Evolutionary conservation across 2,329 filamentous ascomycete species (phyloP).

Genomic region (Thermothelomyces thermophilus): DNA sequence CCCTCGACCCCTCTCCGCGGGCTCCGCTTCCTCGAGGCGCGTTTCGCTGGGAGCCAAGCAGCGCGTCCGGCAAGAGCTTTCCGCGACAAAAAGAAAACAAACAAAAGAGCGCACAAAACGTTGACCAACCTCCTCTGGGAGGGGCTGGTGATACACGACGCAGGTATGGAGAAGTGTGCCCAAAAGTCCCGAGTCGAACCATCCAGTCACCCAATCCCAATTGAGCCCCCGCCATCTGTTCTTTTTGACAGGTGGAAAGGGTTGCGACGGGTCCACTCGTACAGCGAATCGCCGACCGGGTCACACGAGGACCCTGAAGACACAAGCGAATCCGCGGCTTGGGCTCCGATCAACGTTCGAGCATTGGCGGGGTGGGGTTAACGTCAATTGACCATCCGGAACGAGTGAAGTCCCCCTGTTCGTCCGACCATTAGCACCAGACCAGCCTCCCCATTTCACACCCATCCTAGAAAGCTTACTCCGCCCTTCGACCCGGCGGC

Average conservation of each 20-base stretch:
- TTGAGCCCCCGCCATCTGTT: constrained; percentile 27
- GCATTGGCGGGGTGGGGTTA: constrained; percentile 5
- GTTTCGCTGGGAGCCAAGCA: constrained; percentile 8
- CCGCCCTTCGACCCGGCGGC: too few relatives aligned
- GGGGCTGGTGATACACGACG: constrained; percentile 16
- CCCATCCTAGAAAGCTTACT: too few relatives aligned
- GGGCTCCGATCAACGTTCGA: constrained; percentile 6
- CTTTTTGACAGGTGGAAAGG: constrained; percentile 26
- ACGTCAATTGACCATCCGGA: too few relatives aligned
- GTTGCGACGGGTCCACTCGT: constrained; percentile 16
- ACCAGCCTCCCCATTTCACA: constrained; percentile 1
- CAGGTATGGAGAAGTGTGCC: too few relatives aligned
- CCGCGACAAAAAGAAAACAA: not conserved
- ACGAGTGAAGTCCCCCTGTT: not conserved
- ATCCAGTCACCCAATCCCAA: constrained; percentile 27
- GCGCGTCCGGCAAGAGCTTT: constrained; percentile 5
- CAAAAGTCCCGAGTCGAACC: too few relatives aligned
- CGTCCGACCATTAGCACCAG: constrained; percentile 5
- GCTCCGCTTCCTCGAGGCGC: constrained; percentile 6
- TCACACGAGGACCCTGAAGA: constrained; percentile 11
- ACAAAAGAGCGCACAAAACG: constrained; percentile 1
- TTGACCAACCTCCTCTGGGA: constrained; percentile 1
- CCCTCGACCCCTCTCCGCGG: not conserved
- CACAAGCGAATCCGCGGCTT: constrained; percentile 19
- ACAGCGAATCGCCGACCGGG: constrained; percentile 28